Evolutionary conservation across 2,329 filamentous ascomycete species (phyloP), one percentile per base, ranked within the genome.

Genomic region (Aspergillus fischeri): DNA sequence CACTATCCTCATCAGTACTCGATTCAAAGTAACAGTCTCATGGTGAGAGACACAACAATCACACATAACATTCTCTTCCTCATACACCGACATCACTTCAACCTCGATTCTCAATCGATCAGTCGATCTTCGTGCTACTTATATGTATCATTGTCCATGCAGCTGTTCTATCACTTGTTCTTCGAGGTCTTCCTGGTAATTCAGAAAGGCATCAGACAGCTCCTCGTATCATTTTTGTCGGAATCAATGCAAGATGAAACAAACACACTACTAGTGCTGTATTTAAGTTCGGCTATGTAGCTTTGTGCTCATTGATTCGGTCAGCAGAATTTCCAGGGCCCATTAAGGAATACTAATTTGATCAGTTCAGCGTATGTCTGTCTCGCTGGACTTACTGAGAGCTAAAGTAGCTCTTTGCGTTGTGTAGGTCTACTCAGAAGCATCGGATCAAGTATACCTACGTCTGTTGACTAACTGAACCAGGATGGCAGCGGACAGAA

Each of bases 1-100:
- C 54, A 60, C 56, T 62, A 59, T 59, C 58, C 59, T 51, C 51
- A 55, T 55, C 54, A 58, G 49, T 54, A 58, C 47, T 54, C 51
- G 56, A 54, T 56, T 57, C 35, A 48, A 59, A 61, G 57, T 58
- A 61, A 59, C 57, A 53, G 50, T 50, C 54, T 52, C 55, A 44
- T 28, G 38, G 38, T 17, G 32, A 28, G 35, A n/a, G 27, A 47
- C 47, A 45, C 7, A 45, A 24, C 21, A 14, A 27, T 17, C 44
- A 47, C 21, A 47, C 24, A 47, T 47, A 24, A 47, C 44, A 17
- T 24, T 45, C 21, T 45, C 14, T 45, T 20, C 42, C 42, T 38
- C 32, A 38, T 38, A 38, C 32, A 35, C 32, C 32, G 14, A 17
- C 32, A 38, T 38, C 32, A 38, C 14, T 38, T 38, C 32, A 38